Evolutionary conservation across 2,329 filamentous ascomycete species (phyloP).

Genomic region (Periconia sp.): DNA sequence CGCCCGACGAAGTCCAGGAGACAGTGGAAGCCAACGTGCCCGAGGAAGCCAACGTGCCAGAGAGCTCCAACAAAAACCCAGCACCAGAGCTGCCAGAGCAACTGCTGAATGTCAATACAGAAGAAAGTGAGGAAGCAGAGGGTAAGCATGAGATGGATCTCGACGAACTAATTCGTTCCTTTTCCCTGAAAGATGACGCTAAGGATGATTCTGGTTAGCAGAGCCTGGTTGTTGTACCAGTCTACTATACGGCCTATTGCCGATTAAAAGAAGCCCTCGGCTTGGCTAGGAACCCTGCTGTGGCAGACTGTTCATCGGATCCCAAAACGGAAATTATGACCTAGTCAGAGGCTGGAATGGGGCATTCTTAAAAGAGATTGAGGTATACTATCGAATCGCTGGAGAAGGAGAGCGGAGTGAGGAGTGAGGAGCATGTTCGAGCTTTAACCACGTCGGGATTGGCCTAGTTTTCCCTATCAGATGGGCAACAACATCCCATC

Average conservation of each 20-base stretch:
- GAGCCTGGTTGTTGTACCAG: background rate
- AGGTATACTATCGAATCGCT: background rate
- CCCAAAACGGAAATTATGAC: background rate
- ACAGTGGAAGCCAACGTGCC: background rate
- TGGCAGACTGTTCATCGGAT: background rate
- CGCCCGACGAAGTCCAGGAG: background rate
- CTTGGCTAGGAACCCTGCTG: background rate
- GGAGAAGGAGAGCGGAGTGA: background rate
- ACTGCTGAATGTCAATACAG: background rate
- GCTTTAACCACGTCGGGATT: background rate
- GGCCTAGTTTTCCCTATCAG: background rate
- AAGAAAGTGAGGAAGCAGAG: background rate
- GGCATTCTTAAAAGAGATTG: no score
- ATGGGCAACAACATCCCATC: background rate
- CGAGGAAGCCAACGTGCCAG: background rate
- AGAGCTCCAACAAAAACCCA: background rate
- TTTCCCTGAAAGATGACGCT: background rate
- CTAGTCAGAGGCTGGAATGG: no score
- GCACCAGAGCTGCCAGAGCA: background rate
- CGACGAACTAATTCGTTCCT: background rate
- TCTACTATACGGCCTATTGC: background rate
- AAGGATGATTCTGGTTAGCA: background rate
- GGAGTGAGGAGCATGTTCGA: background rate
- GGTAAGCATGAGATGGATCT: background rate
- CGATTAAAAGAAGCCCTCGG: background rate